Evolutionary conservation across 768 basidiomycete genomes (phyloP), one percentile per base, ranked within the genome.

Genomic region (Xerocomus spinulosus): DNA sequence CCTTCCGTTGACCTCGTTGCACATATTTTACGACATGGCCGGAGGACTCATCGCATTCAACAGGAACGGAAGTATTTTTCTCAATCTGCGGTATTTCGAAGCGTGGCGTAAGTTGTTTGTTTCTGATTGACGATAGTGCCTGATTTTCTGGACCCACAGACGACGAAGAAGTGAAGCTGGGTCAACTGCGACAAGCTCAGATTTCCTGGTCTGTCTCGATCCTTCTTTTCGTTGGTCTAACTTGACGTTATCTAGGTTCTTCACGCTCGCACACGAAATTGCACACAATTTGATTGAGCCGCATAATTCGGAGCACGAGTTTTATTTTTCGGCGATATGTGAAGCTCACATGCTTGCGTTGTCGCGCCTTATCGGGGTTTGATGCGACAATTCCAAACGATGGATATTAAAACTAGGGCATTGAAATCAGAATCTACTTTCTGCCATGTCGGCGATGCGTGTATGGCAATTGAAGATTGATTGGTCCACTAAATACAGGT

Each of bases 11-110:
- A 68, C 77, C 0, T 85, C 85, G 38, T 57, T 96, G 49, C 90
- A 95, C 57, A 77, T 99, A 5, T 98, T 98, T 64, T 86, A 83
- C 66, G 94, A 98, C 60, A 62, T 74, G 18, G 69, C 72, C 5
- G 94, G 95, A 1, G 83, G 82, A 2, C 69, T 88, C 12, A 95
- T 98, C 46, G 96, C 93, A 2, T 98, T 99, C 74, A 99, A 97
- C 64, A 75, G 92, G 23, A 81, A 81, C 40, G 92, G 87, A 3
- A 87, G 86, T 49, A 74, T 98, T 14, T 98, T 92, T 68, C 67
- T 96, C 49, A 98, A 96, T 62, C 68, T 92, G 20, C 77, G 92
- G 18, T 95, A 85, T 63, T 93, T 81, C 51, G 77, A 88, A 59
- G 79, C 84, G 42, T 92, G 90, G 89, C 92, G 87, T 92, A 65